Percentiles rank a stretch among this genome's conserved stretches.
Conservation (phyloP, 441 rosid genomes). For the Codiaeum variegatum region DNA sequence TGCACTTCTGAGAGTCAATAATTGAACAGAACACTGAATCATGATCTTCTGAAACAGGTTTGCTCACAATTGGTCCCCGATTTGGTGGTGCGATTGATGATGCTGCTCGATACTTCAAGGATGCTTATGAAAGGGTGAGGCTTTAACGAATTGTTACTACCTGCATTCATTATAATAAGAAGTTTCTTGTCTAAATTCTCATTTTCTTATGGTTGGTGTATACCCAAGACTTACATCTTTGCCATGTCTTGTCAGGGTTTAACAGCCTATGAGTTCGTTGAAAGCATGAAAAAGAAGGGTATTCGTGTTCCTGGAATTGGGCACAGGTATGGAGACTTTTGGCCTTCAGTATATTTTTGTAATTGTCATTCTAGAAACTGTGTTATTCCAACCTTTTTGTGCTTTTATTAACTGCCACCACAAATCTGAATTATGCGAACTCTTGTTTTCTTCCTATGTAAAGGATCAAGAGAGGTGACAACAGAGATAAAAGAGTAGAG, state of each 20-base stretch:
- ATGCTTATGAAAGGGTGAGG: slow-evolving; percentile 85
- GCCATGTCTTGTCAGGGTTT: slow-evolving; percentile 46
- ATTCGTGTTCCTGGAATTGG: slow-evolving; percentile 98
- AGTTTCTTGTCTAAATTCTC: slow-evolving; percentile 10
- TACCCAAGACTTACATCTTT: slow-evolving; percentile 19
- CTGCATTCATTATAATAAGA: neutral
- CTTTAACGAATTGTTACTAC: neutral
- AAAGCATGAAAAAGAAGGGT: slow-evolving; percentile 94
- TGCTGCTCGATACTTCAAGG: slow-evolving; percentile 94
- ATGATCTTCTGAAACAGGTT: slow-evolving; percentile 48
- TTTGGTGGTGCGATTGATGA: slow-evolving; percentile 98
- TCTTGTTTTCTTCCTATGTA: slow-evolving; percentile 20
- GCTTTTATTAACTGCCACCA: too few species aligned
- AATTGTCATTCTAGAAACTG: neutral
- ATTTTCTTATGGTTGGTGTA: slow-evolving; percentile 2
- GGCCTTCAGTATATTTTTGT: neutral
- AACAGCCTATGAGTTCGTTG: slow-evolving; percentile 87
- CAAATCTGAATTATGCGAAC: slow-evolving; percentile 8
- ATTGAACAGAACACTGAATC: slow-evolving; percentile 11
- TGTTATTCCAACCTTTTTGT: slow-evolving; percentile 7
- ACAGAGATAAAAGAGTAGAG: slow-evolving; percentile 92
- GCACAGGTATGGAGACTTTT: slow-evolving; percentile 56
- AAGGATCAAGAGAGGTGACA: slow-evolving; percentile 96
- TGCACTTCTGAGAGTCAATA: neutral
- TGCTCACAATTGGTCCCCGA: slow-evolving; percentile 94